Conservation (phyloP, 176 grass and related monocot species). For the Paspalum notatum region DNA sequence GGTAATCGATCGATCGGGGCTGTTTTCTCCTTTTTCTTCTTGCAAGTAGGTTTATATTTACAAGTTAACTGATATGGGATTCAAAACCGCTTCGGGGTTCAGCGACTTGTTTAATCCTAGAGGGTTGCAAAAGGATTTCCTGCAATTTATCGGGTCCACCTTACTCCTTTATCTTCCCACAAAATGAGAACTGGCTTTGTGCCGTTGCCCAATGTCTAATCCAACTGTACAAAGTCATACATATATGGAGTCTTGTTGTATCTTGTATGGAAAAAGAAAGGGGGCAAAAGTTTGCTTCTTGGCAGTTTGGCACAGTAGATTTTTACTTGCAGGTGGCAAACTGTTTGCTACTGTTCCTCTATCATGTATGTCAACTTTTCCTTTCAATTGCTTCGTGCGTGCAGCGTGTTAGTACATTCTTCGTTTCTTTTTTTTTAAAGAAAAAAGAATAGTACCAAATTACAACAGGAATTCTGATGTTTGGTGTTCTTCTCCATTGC, state of each 20-base stretch:
- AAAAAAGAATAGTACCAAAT: background rate
- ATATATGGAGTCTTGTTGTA: background rate
- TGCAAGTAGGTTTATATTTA: background rate
- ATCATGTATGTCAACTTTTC: background rate
- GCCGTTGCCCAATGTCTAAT: background rate
- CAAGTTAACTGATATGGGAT: background rate
- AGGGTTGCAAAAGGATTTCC: background rate
- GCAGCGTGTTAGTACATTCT: background rate
- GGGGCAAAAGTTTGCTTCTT: background rate
- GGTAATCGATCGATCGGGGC: background rate
- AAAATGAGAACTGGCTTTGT: background rate
- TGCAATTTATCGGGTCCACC: background rate
- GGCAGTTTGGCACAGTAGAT: background rate
- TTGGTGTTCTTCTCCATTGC: background rate
- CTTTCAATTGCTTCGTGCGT: background rate
- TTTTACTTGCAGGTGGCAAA: background rate
- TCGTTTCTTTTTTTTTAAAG: background rate
- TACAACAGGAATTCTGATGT: slow-evolving; percentile 4
- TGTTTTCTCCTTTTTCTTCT: background rate
- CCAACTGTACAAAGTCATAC: background rate
- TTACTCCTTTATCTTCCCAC: background rate
- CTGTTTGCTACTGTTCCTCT: background rate
- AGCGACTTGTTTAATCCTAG: background rate
- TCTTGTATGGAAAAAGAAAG: background rate
- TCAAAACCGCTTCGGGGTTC: background rate